Percentiles rank a stretch among this genome's conserved stretches.
phyloP scores from a whole-genome alignment of 257 asterid genomes.

The Sherardia arvensis region DNA sequence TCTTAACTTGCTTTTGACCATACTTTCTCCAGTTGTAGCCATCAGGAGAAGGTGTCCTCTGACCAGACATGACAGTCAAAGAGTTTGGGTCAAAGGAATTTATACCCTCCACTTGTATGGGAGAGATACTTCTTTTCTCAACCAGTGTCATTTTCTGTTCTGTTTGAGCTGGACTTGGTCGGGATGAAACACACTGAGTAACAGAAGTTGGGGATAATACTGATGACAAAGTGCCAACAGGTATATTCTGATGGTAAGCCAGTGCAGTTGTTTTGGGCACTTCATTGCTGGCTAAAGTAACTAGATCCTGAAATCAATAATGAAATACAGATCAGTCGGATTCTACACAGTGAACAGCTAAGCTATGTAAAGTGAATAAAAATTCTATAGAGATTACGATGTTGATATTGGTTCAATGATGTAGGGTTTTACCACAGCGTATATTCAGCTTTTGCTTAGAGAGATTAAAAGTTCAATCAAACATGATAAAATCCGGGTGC shows the following conservation, averaged over 20 bases:
- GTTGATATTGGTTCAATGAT: neutral
- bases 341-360: neutral
- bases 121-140: slow-evolving; percentile 23
- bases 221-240: slow-evolving; percentile 27
- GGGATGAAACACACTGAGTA: slow-evolving; percentile 36
- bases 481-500: neutral
- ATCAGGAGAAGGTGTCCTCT: slow-evolving; percentile 44
- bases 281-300: slow-evolving; percentile 15
- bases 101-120: neutral
- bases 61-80: slow-evolving; percentile 29
- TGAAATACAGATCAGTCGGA: neutral
- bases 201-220: slow-evolving; percentile 39
- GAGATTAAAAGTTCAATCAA: neutral
- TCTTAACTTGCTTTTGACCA: slow-evolving; percentile 95
- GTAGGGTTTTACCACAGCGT: neutral
- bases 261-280: slow-evolving; percentile 21
- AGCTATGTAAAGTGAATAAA: neutral
- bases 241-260: slow-evolving; percentile 17
- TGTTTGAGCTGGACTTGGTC: slow-evolving; percentile 28
- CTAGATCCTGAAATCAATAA: slow-evolving; percentile 36
- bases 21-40: slow-evolving; percentile 97
- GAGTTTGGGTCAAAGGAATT: slow-evolving; percentile 20
- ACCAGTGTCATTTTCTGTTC: slow-evolving; percentile 18
- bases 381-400: neutral
- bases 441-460: neutral